Conservation (phyloP, 371 early-diverging fungal species). For the Haplosporangium sp. region DNA sequence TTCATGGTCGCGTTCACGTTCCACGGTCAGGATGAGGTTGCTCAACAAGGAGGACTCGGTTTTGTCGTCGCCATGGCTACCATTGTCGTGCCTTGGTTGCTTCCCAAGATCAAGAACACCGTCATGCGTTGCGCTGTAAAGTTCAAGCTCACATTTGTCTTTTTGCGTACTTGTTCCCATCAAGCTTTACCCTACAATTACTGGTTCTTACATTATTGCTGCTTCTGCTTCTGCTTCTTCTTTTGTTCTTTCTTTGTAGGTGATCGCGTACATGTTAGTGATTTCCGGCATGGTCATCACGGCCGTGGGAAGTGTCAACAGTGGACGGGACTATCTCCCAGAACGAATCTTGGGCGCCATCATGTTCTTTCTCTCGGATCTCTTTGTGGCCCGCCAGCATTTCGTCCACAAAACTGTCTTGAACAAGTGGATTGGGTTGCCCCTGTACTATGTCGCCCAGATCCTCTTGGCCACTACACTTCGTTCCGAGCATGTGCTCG, state of each 20-base stretch:
- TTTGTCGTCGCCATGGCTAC: slow-evolving; percentile 37
- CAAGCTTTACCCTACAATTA: too few relatives aligned
- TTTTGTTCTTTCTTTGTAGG: slow-evolving; percentile 10
- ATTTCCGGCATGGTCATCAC: slow-evolving; percentile 53
- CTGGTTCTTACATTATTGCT: too few relatives aligned
- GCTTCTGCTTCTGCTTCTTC: too few relatives aligned
- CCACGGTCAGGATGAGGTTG: slow-evolving; percentile 41
- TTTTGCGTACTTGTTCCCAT: too few relatives aligned
- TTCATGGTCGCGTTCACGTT: slow-evolving; percentile 54
- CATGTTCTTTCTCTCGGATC: slow-evolving; percentile 51
- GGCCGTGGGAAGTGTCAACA: slow-evolving; percentile 38
- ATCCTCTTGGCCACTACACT: slow-evolving; percentile 46
- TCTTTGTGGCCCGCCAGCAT: slow-evolving; percentile 51
- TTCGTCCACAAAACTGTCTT: slow-evolving; percentile 46
- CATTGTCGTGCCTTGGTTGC: slow-evolving; percentile 47
- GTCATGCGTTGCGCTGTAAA: slow-evolving; percentile 52
- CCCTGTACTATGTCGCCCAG: slow-evolving; percentile 49
- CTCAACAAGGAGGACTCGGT: slow-evolving; percentile 24
- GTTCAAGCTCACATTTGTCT: neutral
- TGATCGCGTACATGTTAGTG: slow-evolving; percentile 46
- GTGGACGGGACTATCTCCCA: slow-evolving; percentile 26
- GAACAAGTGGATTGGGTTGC: slow-evolving; percentile 52
- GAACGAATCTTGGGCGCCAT: slow-evolving; percentile 49
- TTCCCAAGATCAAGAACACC: slow-evolving; percentile 53
- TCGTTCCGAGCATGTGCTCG: slow-evolving; percentile 32